Percentiles rank a stretch among this genome's conserved stretches.
phyloP scores from a whole-genome alignment of 768 basidiomycete species.

The Suillus hirtellus region DNA sequence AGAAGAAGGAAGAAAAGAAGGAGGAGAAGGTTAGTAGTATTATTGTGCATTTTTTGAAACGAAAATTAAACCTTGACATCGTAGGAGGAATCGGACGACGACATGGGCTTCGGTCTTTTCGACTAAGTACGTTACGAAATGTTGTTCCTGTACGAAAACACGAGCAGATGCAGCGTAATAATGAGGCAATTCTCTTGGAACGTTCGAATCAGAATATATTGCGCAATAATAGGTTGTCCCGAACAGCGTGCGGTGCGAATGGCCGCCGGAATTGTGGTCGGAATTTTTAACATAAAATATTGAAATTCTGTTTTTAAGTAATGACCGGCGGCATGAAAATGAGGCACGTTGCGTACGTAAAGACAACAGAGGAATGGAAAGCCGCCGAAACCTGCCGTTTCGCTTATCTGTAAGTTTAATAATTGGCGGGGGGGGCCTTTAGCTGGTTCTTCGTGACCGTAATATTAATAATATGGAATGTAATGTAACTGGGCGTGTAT shows the following conservation, averaged over 20 bases:
- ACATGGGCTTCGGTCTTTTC: conserved; percentile 99
- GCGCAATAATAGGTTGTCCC: not conserved
- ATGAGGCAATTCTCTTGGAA: conserved; percentile 8
- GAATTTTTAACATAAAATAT: conserved; percentile 2
- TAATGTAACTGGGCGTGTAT: not conserved
- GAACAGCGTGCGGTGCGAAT: conserved; percentile 3
- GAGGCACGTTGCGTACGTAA: conserved; percentile 16
- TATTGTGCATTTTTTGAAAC: not conserved
- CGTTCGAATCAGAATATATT: conserved; percentile 15
- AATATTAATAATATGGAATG: not conserved
- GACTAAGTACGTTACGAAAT: conserved; percentile 55
- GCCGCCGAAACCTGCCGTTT: conserved; percentile 5
- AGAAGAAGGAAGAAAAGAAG: conserved; percentile 87
- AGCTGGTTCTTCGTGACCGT: not conserved
- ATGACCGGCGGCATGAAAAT: conserved; percentile 22
- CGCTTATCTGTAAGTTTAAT: not conserved
- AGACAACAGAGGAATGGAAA: conserved; percentile 5
- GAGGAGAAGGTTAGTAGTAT: conserved; percentile 69
- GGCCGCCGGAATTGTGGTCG: conserved; percentile 13
- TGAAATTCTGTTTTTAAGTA: conserved; percentile 3
- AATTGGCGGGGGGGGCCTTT: not conserved
- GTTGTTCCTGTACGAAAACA: conserved; percentile 11
- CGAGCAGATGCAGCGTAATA: conserved; percentile 10
- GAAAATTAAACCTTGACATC: conserved; percentile 10
- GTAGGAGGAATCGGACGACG: conserved; percentile 94